phyloP scores from a whole-genome alignment of 345 rosid species.

The Eucalyptus curtisii region DNA sequence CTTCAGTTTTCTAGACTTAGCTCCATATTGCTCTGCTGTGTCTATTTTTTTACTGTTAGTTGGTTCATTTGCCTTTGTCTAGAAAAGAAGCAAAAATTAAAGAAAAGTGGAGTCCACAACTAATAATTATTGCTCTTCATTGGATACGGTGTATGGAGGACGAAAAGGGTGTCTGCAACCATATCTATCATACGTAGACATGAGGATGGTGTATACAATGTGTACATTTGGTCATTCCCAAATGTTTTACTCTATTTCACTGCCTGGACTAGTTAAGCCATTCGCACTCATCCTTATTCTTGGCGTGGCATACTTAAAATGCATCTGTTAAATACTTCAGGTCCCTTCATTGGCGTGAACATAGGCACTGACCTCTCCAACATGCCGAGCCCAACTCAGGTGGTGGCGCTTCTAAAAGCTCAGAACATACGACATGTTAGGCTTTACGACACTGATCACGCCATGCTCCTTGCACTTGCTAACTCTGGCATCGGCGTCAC shows the following conservation, averaged over 20 bases:
- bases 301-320: background rate
- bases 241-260: background rate
- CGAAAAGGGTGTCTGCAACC: background rate
- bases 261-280: background rate
- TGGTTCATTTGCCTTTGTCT: background rate
- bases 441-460: constrained; percentile 74
- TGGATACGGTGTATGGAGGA: background rate
- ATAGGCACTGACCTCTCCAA: constrained; percentile 78
- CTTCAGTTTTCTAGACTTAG: background rate
- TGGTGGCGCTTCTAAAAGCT: constrained; percentile 74
- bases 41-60: background rate
- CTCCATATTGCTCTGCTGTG: background rate
- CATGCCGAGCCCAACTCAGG: constrained; percentile 90
- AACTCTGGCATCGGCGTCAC: constrained; percentile 78
- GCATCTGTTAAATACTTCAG: constrained; percentile 12
- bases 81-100: background rate
- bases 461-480: constrained; percentile 82
- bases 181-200: background rate
- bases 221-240: background rate
- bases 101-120: background rate
- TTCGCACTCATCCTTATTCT: background rate
- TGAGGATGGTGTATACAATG: background rate
- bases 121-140: background rate
- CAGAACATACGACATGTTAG: constrained; percentile 76
- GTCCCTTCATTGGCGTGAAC: constrained; percentile 80